Percentiles rank a stretch among this genome's conserved stretches.
phyloP scores from a whole-genome alignment of 257 asterid species.

The Gentiana macrophylla region DNA sequence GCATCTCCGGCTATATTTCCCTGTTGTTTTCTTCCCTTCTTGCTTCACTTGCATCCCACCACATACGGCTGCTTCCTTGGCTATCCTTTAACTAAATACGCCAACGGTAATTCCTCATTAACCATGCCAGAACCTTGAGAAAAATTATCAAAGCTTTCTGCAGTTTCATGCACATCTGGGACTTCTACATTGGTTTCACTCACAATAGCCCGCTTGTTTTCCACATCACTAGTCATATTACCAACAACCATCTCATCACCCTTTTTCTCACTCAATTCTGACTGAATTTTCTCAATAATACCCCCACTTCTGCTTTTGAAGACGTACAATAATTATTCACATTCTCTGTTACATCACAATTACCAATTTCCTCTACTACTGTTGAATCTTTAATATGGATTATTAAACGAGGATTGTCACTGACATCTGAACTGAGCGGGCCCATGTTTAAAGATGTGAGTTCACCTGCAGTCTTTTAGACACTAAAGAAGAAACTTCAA shows the following conservation, averaged over 20 bases:
- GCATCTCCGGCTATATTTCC: conserved; percentile 23
- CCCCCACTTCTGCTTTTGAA: conserved; percentile 23
- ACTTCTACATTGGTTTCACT: conserved; percentile 45
- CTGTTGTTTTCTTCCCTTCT: conserved; percentile 22
- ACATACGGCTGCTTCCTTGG: conserved; percentile 7
- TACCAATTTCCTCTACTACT: conserved; percentile 16
- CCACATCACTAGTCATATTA: conserved; percentile 10
- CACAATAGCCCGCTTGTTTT: conserved; percentile 28
- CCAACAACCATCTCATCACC: conserved; percentile 8
- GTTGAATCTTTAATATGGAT: conserved; percentile 21
- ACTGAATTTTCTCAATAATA: conserved; percentile 10
- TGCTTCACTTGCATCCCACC: conserved; percentile 14
- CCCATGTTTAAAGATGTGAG: conserved; percentile 15
- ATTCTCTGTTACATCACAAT: conserved; percentile 16
- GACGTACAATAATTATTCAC: conserved; percentile 23
- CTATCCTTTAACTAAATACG: conserved; percentile 6
- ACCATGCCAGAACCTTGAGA: conserved; percentile 22
- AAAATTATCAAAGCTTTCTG: conserved; percentile 17
- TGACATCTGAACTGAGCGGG: conserved; percentile 19
- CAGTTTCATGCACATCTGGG: conserved; percentile 36
- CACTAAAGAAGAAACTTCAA: conserved; percentile 25
- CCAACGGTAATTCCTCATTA: conserved; percentile 28
- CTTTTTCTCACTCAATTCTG: conserved; percentile 13
- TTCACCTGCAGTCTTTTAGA: conserved; percentile 29
- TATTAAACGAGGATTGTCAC: conserved; percentile 19